Percentiles rank a stretch among this genome's conserved stretches.
These are phyloP conservation scores for Adenanthera pavonina DNA, from an alignment of 306 rosid species.

Conservation along the genomic window DNA sequence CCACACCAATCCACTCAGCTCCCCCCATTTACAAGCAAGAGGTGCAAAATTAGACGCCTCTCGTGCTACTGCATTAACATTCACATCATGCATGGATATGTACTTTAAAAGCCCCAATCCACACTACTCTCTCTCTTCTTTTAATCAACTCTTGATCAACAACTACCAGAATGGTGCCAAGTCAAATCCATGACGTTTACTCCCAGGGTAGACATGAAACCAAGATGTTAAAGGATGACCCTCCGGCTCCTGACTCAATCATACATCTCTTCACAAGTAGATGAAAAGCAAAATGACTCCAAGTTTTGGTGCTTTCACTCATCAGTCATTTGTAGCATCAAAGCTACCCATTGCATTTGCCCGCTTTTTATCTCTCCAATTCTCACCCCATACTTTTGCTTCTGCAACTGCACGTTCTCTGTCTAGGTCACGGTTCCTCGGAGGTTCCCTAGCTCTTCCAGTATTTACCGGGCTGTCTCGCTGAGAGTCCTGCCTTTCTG, in stretches of 20 bases:
- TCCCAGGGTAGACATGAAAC: constrained; percentile 45
- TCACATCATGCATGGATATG: constrained; percentile 43
- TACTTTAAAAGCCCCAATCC: constrained; percentile 57
- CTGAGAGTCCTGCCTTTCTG: constrained; percentile 76
- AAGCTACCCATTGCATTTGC: constrained; percentile 86
- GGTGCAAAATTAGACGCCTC: constrained; percentile 65
- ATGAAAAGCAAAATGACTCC: constrained; percentile 39
- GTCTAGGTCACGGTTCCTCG: constrained; percentile 88
- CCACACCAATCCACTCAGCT: constrained; percentile 65
- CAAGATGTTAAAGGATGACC: constrained; percentile 51
- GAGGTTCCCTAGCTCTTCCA: constrained; percentile 82
- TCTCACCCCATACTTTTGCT: constrained; percentile 96
- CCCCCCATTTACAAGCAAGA: constrained; percentile 51
- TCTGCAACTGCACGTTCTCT: constrained; percentile 97
- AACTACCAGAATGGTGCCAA: constrained; percentile 52
- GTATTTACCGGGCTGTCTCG: constrained; percentile 81
- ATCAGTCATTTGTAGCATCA: constrained; percentile 83
- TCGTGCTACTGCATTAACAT: constrained; percentile 34
- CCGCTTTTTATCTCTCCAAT: constrained; percentile 91
- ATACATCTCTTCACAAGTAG: constrained; percentile 43
- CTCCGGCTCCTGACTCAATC: constrained; percentile 50
- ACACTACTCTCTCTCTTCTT: constrained; percentile 25
- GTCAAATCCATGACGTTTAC: constrained; percentile 52
- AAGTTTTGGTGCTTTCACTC: constrained; percentile 55
- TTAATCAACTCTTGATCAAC: constrained; percentile 26